Percentiles rank a stretch among this genome's conserved stretches.
Evolutionary conservation across 108 stramenopile genomes (phyloP).

Genomic region (Hondaea fermentalgiana): DNA sequence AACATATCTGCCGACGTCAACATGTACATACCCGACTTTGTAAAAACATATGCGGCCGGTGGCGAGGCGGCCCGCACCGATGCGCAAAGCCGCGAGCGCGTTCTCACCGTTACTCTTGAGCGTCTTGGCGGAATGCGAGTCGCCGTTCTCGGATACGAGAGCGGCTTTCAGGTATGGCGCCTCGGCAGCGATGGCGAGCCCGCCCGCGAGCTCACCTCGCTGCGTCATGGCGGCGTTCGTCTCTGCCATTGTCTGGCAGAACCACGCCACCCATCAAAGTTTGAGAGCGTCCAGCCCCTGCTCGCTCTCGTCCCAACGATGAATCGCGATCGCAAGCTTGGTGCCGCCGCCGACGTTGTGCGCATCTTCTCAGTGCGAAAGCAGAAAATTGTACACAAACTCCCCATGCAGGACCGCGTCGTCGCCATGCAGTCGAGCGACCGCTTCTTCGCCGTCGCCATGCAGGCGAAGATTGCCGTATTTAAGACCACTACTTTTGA

Average conservation of each 20-base stretch:
- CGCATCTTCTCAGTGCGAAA: not conserved
- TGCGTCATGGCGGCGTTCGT: not conserved
- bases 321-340: not conserved
- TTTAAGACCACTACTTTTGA: not conserved
- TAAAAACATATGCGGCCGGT: not conserved
- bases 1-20: not conserved
- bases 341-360: not conserved
- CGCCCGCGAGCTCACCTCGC: not conserved
- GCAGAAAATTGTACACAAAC: not conserved
- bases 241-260: not conserved
- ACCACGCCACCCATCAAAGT: not conserved
- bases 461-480: not conserved
- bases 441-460: not conserved
- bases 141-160: not conserved
- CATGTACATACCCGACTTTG: slow-evolving; percentile 6
- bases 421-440: not conserved
- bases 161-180: not conserved
- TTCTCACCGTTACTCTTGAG: not conserved
- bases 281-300: not conserved
- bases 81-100: not conserved
- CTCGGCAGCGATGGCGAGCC: not conserved
- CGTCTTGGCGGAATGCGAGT: not conserved
- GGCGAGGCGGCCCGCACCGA: not conserved
- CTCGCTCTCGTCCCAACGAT: not conserved
- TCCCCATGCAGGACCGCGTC: not conserved